phyloP scores from a whole-genome alignment of 1,284 basidiomycete species.

The Agaricales sp. region DNA sequence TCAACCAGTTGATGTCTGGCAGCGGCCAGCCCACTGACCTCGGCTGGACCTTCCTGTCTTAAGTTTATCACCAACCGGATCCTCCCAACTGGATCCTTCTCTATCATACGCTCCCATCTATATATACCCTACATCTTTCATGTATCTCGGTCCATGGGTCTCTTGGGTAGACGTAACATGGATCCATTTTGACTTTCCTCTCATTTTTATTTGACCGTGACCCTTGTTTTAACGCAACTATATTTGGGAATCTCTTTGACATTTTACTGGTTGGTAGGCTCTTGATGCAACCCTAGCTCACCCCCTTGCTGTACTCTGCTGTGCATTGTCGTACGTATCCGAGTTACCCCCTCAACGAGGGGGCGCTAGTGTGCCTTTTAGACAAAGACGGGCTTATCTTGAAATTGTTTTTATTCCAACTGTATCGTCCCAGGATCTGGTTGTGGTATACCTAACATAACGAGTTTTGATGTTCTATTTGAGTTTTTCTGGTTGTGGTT shows the following conservation, averaged over 20 bases:
- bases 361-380: no score
- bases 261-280: not conserved
- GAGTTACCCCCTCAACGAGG: no score
- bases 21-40: slow-evolving; percentile 38
- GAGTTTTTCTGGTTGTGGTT: no score
- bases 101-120: not conserved
- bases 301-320: not conserved
- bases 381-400: no score
- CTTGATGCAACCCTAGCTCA: not conserved
- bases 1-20: slow-evolving; percentile 42
- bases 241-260: not conserved
- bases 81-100: no score
- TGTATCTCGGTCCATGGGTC: not conserved
- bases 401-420: no score
- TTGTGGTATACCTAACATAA: no score
- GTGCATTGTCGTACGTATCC: not conserved
- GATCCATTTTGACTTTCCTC: not conserved
- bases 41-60: slow-evolving; percentile 28
- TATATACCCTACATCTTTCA: not conserved
- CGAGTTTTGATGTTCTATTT: no score
- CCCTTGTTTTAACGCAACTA: not conserved
- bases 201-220: not conserved
- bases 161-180: not conserved
- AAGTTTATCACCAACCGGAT: no score
- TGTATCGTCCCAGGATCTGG: no score